Evolutionary conservation across 805 yeast species (phyloP), one percentile per base, ranked within the genome.

Genomic region (Zygoascus biomembranicola): DNA sequence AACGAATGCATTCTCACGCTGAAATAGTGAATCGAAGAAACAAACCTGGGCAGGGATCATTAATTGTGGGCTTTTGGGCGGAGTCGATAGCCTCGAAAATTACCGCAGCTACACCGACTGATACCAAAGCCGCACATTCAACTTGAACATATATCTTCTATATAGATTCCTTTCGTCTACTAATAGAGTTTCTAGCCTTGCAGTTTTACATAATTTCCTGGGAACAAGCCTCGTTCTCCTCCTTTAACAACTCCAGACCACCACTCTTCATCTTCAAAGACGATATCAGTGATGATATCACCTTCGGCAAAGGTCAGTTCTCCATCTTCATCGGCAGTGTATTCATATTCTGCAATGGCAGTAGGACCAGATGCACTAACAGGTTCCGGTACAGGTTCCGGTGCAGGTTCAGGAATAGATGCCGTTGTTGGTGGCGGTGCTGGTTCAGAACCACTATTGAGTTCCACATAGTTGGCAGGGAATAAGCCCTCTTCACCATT

Each of bases 181-280:
- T 4, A 11, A 10, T 13, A 43, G 9, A 19, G 14, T 10, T 11
- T 20, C 16, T 18, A 43, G 23, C 28, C 9, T 32, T 31, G 32
- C 31, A 69, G 59, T 18, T 58, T 54, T 13, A 94, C 98, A 66
- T 87, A 89, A 70, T 88, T 90, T 43, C 96, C 82, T 51, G 99
- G 99, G 82, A 92, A 90, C 53, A 92, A 74, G 54, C 94, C 94
- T 60, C 79, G 77, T 60, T 81, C 85, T n/a, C 18, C 18, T 46
- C 96, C 97, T 32, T 81, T 72, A 61, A 84, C 76, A 57, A 80
- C 82, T 50, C 99, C 99, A 52, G 85, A 76, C 98, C 98, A 94
- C 99, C 99, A 94, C 66, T 88, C 96, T 47, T 88, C 96, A 62
- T 90, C 96, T 16, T 87, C 85, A 68, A 87, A 86, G 61, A 90